phyloP scores from a whole-genome alignment of 176 grass and related monocot species.

The Otatea glauca region DNA sequence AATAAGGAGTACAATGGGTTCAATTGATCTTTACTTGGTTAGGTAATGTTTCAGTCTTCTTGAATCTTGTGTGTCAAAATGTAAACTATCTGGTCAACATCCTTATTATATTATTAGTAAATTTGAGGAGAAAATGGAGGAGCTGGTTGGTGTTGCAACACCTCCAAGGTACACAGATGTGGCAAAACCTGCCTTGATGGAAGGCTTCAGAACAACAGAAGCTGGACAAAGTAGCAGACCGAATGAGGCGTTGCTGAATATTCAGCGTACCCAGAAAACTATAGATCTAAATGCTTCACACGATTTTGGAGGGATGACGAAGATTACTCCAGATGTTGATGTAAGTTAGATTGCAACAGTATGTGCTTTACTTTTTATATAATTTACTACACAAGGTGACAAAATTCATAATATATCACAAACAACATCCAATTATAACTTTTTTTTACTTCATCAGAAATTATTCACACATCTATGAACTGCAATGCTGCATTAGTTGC shows the following conservation, averaged over 20 bases:
- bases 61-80: slow-evolving; percentile 2
- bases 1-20: slow-evolving; percentile 88
- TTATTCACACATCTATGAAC: slow-evolving; percentile 3
- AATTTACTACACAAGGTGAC: not conserved
- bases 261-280: slow-evolving; percentile 47
- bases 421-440: slow-evolving; percentile 1
- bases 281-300: slow-evolving; percentile 58
- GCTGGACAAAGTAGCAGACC: slow-evolving; percentile 44
- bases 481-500: not conserved
- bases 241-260: slow-evolving; percentile 45
- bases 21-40: slow-evolving; percentile 92
- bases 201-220: slow-evolving; percentile 41
- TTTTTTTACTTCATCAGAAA: not conserved
- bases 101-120: slow-evolving; percentile 58
- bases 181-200: slow-evolving; percentile 23
- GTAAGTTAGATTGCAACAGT: slow-evolving; percentile 54
- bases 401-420: slow-evolving; percentile 18
- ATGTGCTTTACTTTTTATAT: slow-evolving; percentile 1
- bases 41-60: slow-evolving; percentile 60
- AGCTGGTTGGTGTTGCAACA: slow-evolving; percentile 52
- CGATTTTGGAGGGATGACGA: slow-evolving; percentile 76
- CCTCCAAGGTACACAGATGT: slow-evolving; percentile 40
- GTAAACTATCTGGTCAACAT: slow-evolving; percentile 28
- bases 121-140: slow-evolving; percentile 80
- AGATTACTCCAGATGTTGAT: slow-evolving; percentile 76